Evolutionary conservation across 2,329 filamentous ascomycete species (phyloP).

Genomic region (Metarhizium album): DNA sequence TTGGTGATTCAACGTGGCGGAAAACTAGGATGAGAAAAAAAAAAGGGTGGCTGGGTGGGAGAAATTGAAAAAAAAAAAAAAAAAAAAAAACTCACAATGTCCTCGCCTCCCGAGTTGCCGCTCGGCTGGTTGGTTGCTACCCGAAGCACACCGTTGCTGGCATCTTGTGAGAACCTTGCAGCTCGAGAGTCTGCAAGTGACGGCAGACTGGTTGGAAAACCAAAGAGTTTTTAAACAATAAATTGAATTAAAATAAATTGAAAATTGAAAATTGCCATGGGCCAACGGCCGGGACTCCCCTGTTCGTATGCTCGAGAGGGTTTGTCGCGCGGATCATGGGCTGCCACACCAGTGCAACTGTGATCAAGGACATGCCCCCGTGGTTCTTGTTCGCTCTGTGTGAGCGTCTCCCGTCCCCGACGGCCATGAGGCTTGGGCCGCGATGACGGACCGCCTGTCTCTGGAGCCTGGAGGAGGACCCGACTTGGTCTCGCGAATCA

Average conservation of each 20-base stretch:
- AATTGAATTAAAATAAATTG: too few species aligned
- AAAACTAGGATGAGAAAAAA: too few species aligned
- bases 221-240: too few species aligned
- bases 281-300: neutral
- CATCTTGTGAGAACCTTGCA: conserved; percentile 1
- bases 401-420: neutral
- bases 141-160: neutral
- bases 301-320: neutral
- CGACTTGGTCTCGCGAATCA: neutral
- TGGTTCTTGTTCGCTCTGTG: neutral
- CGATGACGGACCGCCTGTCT: conserved; percentile 3
- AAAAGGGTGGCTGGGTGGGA: too few species aligned
- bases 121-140: neutral
- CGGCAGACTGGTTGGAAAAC: neutral
- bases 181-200: conserved; percentile 3
- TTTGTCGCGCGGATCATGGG: neutral
- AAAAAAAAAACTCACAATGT: neutral
- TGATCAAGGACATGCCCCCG: neutral
- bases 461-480: neutral
- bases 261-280: neutral
- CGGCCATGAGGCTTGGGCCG: neutral
- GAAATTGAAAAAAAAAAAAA: too few species aligned
- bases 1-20: neutral
- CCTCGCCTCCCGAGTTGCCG: neutral
- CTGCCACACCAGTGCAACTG: neutral